A percentile compares a stretch with the other conserved stretches of the same genome.
Conservation (phyloP, 352 stramenopile species). For the Pythium aristosporum region DNA sequence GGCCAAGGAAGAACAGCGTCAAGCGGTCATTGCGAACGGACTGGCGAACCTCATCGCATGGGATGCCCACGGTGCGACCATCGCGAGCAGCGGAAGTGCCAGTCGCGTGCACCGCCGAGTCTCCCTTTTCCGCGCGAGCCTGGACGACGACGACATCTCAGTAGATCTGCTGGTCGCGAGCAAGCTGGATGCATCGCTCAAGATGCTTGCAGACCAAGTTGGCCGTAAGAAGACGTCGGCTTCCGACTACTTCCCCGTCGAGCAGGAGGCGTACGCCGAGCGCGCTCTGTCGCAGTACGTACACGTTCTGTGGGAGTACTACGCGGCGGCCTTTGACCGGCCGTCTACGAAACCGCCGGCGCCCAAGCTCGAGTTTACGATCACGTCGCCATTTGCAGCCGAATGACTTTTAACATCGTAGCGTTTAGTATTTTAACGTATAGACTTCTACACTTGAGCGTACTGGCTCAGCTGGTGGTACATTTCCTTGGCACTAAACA, state of each 20-base stretch:
- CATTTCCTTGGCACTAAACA: slow-evolving; percentile 77
- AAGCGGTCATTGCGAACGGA: slow-evolving; percentile 29
- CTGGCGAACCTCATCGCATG: slow-evolving; percentile 63
- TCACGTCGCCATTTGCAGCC: slow-evolving; percentile 65
- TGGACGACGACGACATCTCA: slow-evolving; percentile 78
- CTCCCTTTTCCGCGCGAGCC: slow-evolving; percentile 69
- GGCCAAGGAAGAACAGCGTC: slow-evolving; percentile 15
- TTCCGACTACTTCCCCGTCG: slow-evolving; percentile 51
- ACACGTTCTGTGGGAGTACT: slow-evolving; percentile 81
- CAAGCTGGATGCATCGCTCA: slow-evolving; percentile 84
- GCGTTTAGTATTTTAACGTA: slow-evolving; percentile 5
- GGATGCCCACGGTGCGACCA: slow-evolving; percentile 55
- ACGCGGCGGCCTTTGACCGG: slow-evolving; percentile 63
- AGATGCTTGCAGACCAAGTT: slow-evolving; percentile 84
- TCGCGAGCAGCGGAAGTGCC: slow-evolving; percentile 6
- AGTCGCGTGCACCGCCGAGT: slow-evolving; percentile 27
- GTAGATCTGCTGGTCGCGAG: slow-evolving; percentile 79
- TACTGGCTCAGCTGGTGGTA: slow-evolving; percentile 77
- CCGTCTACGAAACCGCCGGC: slow-evolving; percentile 45
- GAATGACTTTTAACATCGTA: slow-evolving; percentile 31
- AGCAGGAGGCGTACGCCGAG: slow-evolving; percentile 75
- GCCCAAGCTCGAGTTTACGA: slow-evolving; percentile 81
- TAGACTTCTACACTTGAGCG: slow-evolving; percentile 44
- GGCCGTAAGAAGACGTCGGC: neutral
- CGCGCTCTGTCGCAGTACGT: slow-evolving; percentile 75